These are phyloP conservation scores for Penicillium robsamsonii DNA, from an alignment of 495 filamentous ascomycete species.

Conservation along the genomic window DNA sequence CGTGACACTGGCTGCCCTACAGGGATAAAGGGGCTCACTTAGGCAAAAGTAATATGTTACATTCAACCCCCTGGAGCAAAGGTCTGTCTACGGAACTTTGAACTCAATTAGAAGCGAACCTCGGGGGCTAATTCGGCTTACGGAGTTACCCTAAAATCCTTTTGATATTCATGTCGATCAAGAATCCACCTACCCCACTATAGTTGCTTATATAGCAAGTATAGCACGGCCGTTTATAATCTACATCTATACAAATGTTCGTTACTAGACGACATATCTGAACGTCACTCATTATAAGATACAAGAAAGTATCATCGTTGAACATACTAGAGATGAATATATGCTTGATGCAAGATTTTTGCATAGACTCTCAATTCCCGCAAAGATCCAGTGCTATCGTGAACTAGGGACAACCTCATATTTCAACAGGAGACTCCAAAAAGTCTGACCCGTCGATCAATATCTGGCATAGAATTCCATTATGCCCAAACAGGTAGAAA, in stretches of 20 bases:
- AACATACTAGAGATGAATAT: no score
- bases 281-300: neutral
- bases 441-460: neutral
- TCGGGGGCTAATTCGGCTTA: neutral
- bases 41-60: neutral
- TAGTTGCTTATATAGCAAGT: neutral
- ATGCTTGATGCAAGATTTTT: no score
- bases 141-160: neutral
- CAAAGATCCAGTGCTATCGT: no score
- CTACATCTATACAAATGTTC: neutral
- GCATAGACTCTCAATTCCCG: no score
- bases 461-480: neutral
- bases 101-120: neutral
- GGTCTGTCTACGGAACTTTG: neutral
- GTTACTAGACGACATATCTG: neutral
- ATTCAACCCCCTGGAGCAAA: neutral
- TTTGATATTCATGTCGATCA: neutral
- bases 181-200: neutral
- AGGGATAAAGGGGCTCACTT: neutral
- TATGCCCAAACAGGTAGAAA: neutral
- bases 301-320: neutral
- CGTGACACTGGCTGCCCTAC: neutral
- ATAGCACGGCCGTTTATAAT: neutral
- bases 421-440: neutral
- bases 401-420: neutral